Conservation (phyloP, 257 asterid genomes). For the Rehmannia glutinosa region DNA sequence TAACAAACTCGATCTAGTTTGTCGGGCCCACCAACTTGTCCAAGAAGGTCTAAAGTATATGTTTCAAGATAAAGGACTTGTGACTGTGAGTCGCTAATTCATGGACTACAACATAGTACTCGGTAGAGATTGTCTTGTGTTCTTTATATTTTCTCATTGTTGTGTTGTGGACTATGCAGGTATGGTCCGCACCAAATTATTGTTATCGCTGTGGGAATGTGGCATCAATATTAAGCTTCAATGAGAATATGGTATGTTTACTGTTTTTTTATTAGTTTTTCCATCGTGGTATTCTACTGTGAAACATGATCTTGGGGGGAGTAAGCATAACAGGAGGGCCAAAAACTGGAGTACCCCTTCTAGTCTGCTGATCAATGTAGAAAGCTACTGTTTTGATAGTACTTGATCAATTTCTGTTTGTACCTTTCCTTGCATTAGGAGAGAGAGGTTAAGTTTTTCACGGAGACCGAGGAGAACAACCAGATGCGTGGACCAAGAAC, state of each 20-base stretch:
- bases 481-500: conserved; percentile 99
- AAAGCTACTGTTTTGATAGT: too few relatives aligned
- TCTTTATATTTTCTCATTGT: conserved; percentile 10
- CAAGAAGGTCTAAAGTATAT: conserved; percentile 98
- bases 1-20: conserved; percentile 89
- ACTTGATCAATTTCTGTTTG: not conserved
- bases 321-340: too few relatives aligned
- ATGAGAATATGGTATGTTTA: conserved; percentile 82
- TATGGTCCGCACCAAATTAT: conserved; percentile 98
- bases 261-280: not conserved
- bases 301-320: too few relatives aligned
- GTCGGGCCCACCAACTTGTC: conserved; percentile 99
- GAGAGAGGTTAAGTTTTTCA: conserved; percentile 95
- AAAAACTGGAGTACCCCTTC: too few relatives aligned
- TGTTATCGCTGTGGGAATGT: conserved; percentile 99
- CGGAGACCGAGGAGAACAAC: conserved; percentile 98
- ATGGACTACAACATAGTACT: not conserved
- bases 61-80: conserved; percentile 99
- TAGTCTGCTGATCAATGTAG: too few relatives aligned
- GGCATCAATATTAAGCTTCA: conserved; percentile 95
- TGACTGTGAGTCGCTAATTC: conserved; percentile 66
- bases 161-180: conserved; percentile 45
- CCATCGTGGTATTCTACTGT: too few relatives aligned
- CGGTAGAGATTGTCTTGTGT: not conserved
- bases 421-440: conserved; percentile 48